phyloP scores from a whole-genome alignment of 192 early-diverging fungal genomes.

The Mortierella claussenii region DNA sequence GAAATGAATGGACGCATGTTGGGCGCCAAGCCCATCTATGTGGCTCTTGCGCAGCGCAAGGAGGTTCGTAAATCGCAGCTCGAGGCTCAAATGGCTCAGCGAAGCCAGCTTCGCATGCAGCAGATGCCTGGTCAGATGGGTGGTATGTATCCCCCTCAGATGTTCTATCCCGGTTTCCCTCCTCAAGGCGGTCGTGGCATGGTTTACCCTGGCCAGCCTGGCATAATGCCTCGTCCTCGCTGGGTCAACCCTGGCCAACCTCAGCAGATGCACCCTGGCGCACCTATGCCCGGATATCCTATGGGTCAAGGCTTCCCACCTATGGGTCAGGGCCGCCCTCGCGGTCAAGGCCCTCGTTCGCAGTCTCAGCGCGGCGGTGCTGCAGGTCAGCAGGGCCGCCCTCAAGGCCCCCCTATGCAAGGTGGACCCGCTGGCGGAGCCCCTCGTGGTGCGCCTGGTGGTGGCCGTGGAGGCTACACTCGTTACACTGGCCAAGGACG shows the following conservation, averaged over 20 bases:
- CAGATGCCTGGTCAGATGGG: slow-evolving; percentile 63
- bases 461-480: slow-evolving; percentile 41
- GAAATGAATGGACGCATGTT: slow-evolving; percentile 98
- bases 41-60: slow-evolving; percentile 97
- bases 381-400: slow-evolving; percentile 54
- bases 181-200: slow-evolving; percentile 53
- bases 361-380: slow-evolving; percentile 62
- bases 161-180: slow-evolving; percentile 53
- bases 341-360: slow-evolving; percentile 56
- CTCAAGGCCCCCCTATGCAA: slow-evolving; percentile 32
- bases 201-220: slow-evolving; percentile 46
- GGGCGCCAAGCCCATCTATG: slow-evolving; percentile 95
- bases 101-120: slow-evolving; percentile 83
- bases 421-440: slow-evolving; percentile 32
- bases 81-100: slow-evolving; percentile 93
- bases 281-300: slow-evolving; percentile 44
- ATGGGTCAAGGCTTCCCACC: slow-evolving; percentile 61
- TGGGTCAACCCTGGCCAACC: slow-evolving; percentile 41
- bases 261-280: slow-evolving; percentile 50
- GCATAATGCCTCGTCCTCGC: slow-evolving; percentile 51
- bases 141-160: slow-evolving; percentile 52
- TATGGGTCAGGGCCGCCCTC: slow-evolving; percentile 67
- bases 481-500: slow-evolving; percentile 23
- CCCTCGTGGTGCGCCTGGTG: slow-evolving; percentile 44
- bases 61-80: slow-evolving; percentile 94